Percentiles rank a stretch among this genome's conserved stretches.
These are phyloP conservation scores for Emmonsiellopsis sp. DNA, from an alignment of 2,329 filamentous ascomycete species.

Conservation along the genomic window DNA sequence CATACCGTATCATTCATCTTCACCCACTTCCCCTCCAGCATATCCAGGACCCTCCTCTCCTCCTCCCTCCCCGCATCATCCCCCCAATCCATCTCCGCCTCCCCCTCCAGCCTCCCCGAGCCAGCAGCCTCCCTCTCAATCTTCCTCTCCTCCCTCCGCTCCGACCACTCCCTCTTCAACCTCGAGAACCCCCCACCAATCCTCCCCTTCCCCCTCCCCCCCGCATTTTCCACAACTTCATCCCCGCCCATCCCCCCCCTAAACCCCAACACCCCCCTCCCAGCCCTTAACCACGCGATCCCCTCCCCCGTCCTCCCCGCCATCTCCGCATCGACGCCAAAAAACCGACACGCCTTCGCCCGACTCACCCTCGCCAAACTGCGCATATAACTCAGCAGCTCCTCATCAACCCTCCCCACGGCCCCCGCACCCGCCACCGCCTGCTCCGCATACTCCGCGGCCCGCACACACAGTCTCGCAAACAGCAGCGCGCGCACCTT, in stretches of 20 bases:
- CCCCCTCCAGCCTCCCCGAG: constrained; percentile 21
- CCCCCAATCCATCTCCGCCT: constrained; percentile 40
- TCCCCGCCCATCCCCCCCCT: constrained; percentile 26
- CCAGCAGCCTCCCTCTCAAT: constrained; percentile 56
- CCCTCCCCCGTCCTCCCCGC: constrained; percentile 72
- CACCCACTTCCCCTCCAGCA: constrained; percentile 81
- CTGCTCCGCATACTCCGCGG: constrained; percentile 75
- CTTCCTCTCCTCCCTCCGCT: constrained; percentile 69
- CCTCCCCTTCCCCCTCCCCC: constrained; percentile 19
- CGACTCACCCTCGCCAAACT: constrained; percentile 66
- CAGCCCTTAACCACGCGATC: constrained; percentile 78
- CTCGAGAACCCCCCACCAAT: constrained; percentile 33
- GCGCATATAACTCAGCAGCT: constrained; percentile 63
- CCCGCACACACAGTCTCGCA: constrained; percentile 76
- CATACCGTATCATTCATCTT: constrained; percentile 86
- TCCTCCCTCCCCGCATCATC: constrained; percentile 76
- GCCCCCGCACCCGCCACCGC: constrained; percentile 47
- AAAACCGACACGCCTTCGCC: constrained; percentile 80
- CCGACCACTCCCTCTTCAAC: constrained; percentile 64
- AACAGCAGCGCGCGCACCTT: constrained; percentile 85
- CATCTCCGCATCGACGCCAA: constrained; percentile 81
- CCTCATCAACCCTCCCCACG: constrained; percentile 50
- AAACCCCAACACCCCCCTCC: constrained; percentile 64
- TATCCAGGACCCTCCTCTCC: constrained; percentile 75
- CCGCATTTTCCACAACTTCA: constrained; percentile 33